These are phyloP conservation scores for Fusarium begoniae DNA, from an alignment of 2,329 filamentous ascomycete species.

Conservation along the genomic window DNA sequence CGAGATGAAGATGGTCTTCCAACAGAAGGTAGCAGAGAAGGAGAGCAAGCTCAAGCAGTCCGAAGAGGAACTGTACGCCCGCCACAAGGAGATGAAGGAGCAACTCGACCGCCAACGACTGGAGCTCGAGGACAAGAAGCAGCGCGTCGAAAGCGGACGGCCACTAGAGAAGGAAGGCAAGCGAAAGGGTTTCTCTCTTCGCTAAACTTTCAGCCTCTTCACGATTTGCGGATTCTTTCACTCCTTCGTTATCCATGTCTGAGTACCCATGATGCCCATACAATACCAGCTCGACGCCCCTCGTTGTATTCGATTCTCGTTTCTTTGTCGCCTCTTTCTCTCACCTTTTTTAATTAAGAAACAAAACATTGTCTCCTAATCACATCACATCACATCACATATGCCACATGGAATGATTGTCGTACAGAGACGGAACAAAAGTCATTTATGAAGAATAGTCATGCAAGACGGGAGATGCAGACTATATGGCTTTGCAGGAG, in stretches of 20 bases:
- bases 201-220: conserved; percentile 64
- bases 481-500: conserved; percentile 42
- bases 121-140: conserved; percentile 99
- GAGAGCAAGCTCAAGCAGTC: conserved; percentile 99
- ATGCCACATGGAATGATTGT: conserved; percentile 48
- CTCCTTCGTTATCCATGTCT: conserved; percentile 62
- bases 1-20: conserved; percentile 99
- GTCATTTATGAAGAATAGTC: conserved; percentile 51
- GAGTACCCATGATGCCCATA: conserved; percentile 67
- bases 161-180: conserved; percentile 98
- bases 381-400: conserved; percentile 40
- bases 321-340: conserved; percentile 50
- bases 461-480: conserved; percentile 46
- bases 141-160: conserved; percentile 91
- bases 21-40: conserved; percentile 99
- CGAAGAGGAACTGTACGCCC: conserved; percentile 97
- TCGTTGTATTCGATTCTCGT: conserved; percentile 58
- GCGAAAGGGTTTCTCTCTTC: conserved; percentile 99
- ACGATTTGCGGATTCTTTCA: conserved; percentile 36
- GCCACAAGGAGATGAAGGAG: conserved; percentile 99
- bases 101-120: conserved; percentile 93
- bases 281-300: conserved; percentile 67
- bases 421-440: conserved; percentile 45
- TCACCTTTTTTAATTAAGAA: conserved; percentile 52
- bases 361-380: conserved; percentile 48